Evolutionary conservation across 306 rosid genomes (phyloP), one percentile per base, ranked within the genome.

Genomic region (Lotus japonicus): DNA sequence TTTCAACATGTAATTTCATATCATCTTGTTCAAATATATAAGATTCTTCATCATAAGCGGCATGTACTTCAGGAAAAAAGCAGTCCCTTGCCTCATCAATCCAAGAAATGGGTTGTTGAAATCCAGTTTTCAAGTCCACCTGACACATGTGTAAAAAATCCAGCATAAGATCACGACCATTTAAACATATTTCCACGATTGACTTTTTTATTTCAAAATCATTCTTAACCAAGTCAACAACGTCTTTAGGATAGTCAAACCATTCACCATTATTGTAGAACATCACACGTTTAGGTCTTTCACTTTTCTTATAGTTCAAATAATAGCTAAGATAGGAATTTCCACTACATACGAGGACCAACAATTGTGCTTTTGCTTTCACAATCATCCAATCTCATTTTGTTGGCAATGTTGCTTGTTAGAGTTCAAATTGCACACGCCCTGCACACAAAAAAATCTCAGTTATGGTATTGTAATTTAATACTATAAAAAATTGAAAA

Each of bases 41-140:
- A 7, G 70, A 58, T n/a, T 73, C 80, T 50, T 79, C 81, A 14
- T 71, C 75, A 13, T 71, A 75, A 28, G 73, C 66, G 31, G 70
- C 68, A 81, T 21, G 84, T 48, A 72, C 75, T 81, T 89, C 95
- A 4, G 98, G 98, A 79, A 92, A 92, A 83, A 89, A 92, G 82
- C 95, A 92, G 50, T 35, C 11, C 45, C 84, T 92, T 26, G 83
- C 66, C 62, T 86, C 92, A 77, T 92, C 98, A 67, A 92, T 92
- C 95, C 96, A 92, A 11, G 91, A 96, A 59, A 92, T 84, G 57
- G 89, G 96, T 49, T 86, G 77, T 21, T 75, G 86, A 48, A 66
- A 67, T 9, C 91, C 96, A 9, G 92, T 77, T 73, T 83, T 65
- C 82, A 89, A 49, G 78, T 92, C 85, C 86, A 57, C n/a, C n/a